Evolutionary conservation across 306 rosid genomes (phyloP).

Genomic region (Benincasa hispida): DNA sequence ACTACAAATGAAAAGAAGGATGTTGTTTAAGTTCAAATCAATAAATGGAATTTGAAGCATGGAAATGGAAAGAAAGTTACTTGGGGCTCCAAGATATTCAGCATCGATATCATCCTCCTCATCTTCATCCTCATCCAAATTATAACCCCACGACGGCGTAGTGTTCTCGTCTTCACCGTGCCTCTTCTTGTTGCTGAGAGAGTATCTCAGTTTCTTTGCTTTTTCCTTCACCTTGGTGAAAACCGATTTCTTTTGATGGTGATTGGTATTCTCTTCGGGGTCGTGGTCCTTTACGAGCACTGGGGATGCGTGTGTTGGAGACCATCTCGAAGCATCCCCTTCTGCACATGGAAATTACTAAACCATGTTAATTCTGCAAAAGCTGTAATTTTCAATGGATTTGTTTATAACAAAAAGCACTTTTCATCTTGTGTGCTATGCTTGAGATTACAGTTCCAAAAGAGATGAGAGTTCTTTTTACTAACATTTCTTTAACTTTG

Average conservation of each 20-base stretch:
- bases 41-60: not conserved
- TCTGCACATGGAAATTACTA: conserved; percentile 13
- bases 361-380: not conserved
- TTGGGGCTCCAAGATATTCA: conserved; percentile 69
- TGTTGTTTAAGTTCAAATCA: not conserved
- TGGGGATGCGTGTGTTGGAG: conserved; percentile 21
- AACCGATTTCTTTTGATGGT: conserved; percentile 77
- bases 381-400: not conserved
- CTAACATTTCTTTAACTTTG: not conserved
- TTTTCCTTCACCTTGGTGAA: conserved; percentile 80
- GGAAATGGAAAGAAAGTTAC: conserved; percentile 19
- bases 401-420: not conserved
- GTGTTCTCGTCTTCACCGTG: conserved; percentile 29
- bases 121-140: conserved; percentile 23
- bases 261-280: conserved; percentile 42
- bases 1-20: conserved; percentile 24
- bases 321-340: conserved; percentile 25
- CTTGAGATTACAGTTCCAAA: not conserved
- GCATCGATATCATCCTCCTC: conserved; percentile 32
- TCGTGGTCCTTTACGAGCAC: conserved; percentile 29
- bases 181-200: conserved; percentile 63
- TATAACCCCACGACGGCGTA: conserved; percentile 28
- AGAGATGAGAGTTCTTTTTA: not conserved
- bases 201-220: conserved; percentile 60
- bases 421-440: not conserved